Conservation (phyloP, 352 stramenopile genomes). For the Phytophthora cryptogea region DNA sequence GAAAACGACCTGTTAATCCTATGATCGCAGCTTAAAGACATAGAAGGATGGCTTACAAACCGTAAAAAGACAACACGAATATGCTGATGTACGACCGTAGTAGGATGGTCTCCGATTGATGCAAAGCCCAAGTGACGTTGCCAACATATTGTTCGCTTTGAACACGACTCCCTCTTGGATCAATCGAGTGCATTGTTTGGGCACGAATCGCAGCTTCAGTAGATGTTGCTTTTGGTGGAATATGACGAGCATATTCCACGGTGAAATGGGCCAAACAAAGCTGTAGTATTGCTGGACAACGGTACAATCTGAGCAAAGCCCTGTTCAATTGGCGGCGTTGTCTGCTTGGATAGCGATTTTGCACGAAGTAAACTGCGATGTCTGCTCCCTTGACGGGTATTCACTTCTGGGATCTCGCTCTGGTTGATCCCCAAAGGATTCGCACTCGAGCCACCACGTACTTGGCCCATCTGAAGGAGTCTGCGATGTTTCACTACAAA, state of each 20-base stretch:
- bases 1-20: too few species aligned
- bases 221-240: background rate
- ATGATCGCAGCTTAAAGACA: background rate
- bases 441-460: too few species aligned
- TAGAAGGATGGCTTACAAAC: background rate
- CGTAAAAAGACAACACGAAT: constrained; percentile 8
- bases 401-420: background rate
- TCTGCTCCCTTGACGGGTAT: background rate
- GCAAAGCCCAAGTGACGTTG: constrained; percentile 15
- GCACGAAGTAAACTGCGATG: constrained; percentile 4
- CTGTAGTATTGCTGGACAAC: background rate
- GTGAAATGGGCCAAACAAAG: too few species aligned
- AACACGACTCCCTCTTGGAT: background rate
- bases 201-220: background rate
- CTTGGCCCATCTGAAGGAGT: background rate
- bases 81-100: constrained; percentile 35
- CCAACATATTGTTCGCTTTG: constrained; percentile 18
- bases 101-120: constrained; percentile 36
- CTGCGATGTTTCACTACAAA: constrained; percentile 6
- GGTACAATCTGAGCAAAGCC: background rate
- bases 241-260: background rate
- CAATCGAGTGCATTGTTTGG: background rate
- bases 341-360: constrained; percentile 9
- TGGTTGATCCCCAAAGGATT: background rate
- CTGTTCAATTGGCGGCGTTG: constrained; percentile 1